Percentiles rank a stretch among this genome's conserved stretches.
These are phyloP conservation scores for Leptographium wingfieldii DNA, from an alignment of 2,329 filamentous ascomycete genomes.

Conservation along the genomic window DNA sequence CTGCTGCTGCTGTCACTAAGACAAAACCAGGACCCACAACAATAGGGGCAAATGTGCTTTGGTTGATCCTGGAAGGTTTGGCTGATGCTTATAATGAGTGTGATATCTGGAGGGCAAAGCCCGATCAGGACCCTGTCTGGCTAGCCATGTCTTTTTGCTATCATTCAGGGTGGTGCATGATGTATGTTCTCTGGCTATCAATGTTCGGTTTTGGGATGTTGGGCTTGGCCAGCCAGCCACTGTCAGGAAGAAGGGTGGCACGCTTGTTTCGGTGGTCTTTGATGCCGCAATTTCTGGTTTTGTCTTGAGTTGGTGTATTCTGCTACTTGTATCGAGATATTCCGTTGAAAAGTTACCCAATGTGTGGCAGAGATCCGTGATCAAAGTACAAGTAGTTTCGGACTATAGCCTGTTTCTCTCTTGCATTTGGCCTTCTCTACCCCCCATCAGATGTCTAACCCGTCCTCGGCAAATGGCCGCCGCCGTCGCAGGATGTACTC, in stretches of 20 bases:
- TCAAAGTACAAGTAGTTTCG: background rate
- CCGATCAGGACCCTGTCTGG: background rate
- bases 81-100: background rate
- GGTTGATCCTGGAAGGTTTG: background rate
- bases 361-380: background rate
- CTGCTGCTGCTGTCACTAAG: background rate
- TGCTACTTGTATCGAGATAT: background rate
- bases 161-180: background rate
- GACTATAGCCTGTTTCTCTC: background rate
- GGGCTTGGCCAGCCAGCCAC: background rate
- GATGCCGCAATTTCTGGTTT: background rate
- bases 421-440: background rate
- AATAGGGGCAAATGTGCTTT: background rate
- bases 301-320: background rate
- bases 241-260: background rate
- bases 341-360: background rate
- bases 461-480: background rate
- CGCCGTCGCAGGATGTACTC: slow-evolving; percentile 11
- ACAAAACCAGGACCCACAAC: background rate
- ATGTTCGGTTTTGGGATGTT: background rate
- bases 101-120: background rate
- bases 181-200: background rate
- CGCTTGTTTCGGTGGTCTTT: background rate
- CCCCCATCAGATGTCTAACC: background rate
- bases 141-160: background rate